Percentiles rank a stretch among this genome's conserved stretches.
phyloP scores from a whole-genome alignment of 768 basidiomycete species.

The Strobilomyces confusus region DNA sequence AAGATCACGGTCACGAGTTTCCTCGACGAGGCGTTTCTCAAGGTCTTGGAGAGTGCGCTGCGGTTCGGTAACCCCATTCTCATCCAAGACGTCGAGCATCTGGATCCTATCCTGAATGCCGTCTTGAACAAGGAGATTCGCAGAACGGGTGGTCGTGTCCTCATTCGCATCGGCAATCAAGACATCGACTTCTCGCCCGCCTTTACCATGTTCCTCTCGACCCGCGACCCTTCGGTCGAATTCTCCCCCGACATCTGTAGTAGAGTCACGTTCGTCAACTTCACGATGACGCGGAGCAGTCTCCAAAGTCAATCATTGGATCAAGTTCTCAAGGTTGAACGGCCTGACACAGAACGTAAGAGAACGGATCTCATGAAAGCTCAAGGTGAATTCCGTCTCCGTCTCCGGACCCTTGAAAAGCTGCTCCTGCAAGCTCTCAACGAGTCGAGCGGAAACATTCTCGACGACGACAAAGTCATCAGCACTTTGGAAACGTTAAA shows the following conservation, averaged over 20 bases:
- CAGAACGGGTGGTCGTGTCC: constrained; percentile 93
- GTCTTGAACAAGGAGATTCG: constrained; percentile 96
- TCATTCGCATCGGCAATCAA: constrained; percentile 94
- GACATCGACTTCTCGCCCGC: constrained; percentile 99
- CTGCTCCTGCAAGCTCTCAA: constrained; percentile 91
- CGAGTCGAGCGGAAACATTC: constrained; percentile 93
- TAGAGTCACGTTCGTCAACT: constrained; percentile 93
- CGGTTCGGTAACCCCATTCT: constrained; percentile 97
- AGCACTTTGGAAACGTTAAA: constrained; percentile 94
- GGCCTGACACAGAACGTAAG: constrained; percentile 94
- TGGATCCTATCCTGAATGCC: constrained; percentile 96
- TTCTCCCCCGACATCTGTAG: constrained; percentile 99
- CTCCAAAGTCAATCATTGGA: constrained; percentile 97
- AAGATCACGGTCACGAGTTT: constrained; percentile 99
- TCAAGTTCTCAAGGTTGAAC: constrained; percentile 94
- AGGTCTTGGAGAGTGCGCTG: constrained; percentile 96
- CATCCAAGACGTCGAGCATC: constrained; percentile 96
- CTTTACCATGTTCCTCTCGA: constrained; percentile 99
- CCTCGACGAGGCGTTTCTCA: constrained; percentile 97
- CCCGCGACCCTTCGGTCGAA: constrained; percentile 93
- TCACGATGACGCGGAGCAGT: constrained; percentile 98
- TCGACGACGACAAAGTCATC: constrained; percentile 99
- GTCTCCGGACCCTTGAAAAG: constrained; percentile 89
- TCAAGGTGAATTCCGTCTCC: constrained; percentile 95
- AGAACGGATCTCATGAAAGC: constrained; percentile 96